A percentile compares a stretch with the other conserved stretches of the same genome.
Conservation (phyloP, 805 yeast genomes). For the Teunomyces cretensis region DNA sequence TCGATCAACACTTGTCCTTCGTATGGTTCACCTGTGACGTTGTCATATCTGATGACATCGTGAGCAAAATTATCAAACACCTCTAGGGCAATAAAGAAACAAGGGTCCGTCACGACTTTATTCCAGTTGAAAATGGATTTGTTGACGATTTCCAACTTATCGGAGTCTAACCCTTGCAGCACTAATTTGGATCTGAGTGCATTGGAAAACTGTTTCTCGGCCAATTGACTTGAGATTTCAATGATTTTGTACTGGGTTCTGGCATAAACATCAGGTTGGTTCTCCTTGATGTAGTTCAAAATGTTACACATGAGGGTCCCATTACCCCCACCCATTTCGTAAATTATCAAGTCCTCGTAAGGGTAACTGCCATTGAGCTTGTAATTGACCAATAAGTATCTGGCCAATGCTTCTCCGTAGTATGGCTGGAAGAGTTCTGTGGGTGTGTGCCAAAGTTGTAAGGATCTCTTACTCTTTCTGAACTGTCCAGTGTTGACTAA, state of each 20-base stretch:
- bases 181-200: conserved; percentile 35
- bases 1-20: conserved; percentile 80
- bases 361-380: conserved; percentile 64
- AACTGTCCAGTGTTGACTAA: conserved; percentile 13
- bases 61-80: conserved; percentile 85
- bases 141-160: conserved; percentile 64
- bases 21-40: conserved; percentile 60
- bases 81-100: conserved; percentile 77
- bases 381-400: conserved; percentile 72
- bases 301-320: conserved; percentile 82
- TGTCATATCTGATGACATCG: conserved; percentile 76
- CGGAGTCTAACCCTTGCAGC: conserved; percentile 47
- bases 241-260: conserved; percentile 68
- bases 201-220: conserved; percentile 49
- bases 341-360: conserved; percentile 67
- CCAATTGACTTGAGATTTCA: conserved; percentile 67
- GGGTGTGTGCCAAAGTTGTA: conserved; percentile 88
- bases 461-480: conserved; percentile 30
- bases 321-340: conserved; percentile 90
- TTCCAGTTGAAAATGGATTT: conserved; percentile 78
- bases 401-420: conserved; percentile 84
- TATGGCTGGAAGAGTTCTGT: conserved; percentile 81
- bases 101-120: conserved; percentile 56
- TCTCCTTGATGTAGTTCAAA: conserved; percentile 57
- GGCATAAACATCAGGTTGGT: conserved; percentile 72